phyloP scores from a whole-genome alignment of 2,329 filamentous ascomycete species.

The Aphanoascus verrucosus region DNA sequence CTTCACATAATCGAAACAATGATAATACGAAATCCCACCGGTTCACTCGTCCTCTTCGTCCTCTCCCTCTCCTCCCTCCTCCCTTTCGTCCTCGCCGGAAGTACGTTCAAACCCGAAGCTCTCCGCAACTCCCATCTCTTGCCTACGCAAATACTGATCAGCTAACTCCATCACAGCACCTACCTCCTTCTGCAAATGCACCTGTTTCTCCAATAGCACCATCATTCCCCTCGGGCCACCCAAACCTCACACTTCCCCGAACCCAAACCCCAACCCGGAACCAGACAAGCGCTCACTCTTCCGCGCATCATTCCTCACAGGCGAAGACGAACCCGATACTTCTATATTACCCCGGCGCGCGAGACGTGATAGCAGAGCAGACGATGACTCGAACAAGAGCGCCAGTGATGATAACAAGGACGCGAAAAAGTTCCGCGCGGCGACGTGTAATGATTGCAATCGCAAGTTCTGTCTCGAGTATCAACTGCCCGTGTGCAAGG shows the following conservation, averaged over 20 bases:
- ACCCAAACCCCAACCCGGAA: background rate
- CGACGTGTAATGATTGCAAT: constrained; percentile 56
- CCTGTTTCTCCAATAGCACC: constrained; percentile 56
- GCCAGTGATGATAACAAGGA: constrained; percentile 12
- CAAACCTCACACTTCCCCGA: constrained; percentile 17
- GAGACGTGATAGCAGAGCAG: background rate
- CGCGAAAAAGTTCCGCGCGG: constrained; percentile 29
- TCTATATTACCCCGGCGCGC: background rate
- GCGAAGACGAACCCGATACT: constrained; percentile 13
- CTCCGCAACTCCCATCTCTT: background rate
- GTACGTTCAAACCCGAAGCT: constrained; percentile 22
- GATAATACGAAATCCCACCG: constrained; percentile 15
- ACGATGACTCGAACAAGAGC: constrained; percentile 11
- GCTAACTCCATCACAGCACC: constrained; percentile 22
- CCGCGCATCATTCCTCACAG: constrained; percentile 7
- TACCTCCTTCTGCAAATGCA: constrained; percentile 62
- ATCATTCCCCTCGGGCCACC: constrained; percentile 53
- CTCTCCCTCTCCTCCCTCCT: constrained; percentile 23
- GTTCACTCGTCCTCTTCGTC: constrained; percentile 22
- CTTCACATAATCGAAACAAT: constrained; percentile 13
- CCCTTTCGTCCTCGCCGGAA: constrained; percentile 26
- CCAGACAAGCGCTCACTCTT: constrained; percentile 12
- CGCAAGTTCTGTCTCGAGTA: constrained; percentile 56
- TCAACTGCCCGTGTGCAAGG: constrained; percentile 51
- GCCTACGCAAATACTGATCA: constrained; percentile 3